Evolutionary conservation across 2,329 filamentous ascomycete genomes (phyloP).

Genomic region (Clarireedia hainanense): DNA sequence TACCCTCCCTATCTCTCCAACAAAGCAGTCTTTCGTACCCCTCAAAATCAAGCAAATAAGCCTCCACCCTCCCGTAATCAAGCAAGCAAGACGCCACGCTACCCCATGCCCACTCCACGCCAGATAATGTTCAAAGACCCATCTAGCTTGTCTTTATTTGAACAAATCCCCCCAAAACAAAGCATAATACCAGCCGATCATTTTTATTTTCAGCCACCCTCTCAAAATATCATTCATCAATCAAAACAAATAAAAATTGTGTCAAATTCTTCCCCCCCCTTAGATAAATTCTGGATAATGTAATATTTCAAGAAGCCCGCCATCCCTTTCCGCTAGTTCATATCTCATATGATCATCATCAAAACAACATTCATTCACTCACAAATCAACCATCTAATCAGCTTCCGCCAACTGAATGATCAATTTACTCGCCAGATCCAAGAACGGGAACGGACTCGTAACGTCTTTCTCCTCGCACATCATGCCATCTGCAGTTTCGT

Average conservation of each 20-base stretch:
- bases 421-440: constrained; percentile 85
- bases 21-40: no score
- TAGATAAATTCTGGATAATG: no score
- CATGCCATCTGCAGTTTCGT: constrained; percentile 71
- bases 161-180: neutral
- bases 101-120: neutral
- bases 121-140: neutral
- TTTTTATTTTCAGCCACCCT: no score
- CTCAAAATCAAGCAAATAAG: no score
- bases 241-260: no score
- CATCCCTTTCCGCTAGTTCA: neutral
- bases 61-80: no score
- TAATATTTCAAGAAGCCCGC: neutral
- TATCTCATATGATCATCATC: neutral
- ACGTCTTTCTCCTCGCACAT: constrained; percentile 87
- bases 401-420: constrained; percentile 90
- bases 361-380: neutral
- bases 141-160: neutral
- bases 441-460: constrained; percentile 88
- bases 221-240: no score
- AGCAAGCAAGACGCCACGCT: neutral
- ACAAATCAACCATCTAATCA: constrained; percentile 37
- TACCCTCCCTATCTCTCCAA: neutral
- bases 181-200: neutral
- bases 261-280: no score